Evolutionary conservation across 768 basidiomycete species (phyloP).

Genomic region (Rhodosporidiobolus odoratus): DNA sequence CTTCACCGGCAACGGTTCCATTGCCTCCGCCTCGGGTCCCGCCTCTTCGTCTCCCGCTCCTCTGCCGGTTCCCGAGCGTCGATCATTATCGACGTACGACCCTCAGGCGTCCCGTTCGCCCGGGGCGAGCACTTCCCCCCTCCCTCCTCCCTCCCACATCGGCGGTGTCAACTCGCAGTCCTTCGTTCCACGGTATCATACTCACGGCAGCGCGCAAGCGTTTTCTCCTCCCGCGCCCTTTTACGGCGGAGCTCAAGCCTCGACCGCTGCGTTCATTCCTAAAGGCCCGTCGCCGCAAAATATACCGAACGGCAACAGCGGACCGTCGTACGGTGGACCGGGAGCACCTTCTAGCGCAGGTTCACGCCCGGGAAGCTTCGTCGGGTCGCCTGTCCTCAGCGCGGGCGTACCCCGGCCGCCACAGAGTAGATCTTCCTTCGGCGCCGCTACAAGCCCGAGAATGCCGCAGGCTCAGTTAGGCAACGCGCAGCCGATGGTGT

Average conservation of each 20-base stretch:
- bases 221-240: slow-evolving; percentile 23
- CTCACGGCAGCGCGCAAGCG: slow-evolving; percentile 13
- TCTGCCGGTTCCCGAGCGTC: slow-evolving; percentile 19
- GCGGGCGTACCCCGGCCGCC: slow-evolving; percentile 15
- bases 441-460: slow-evolving; percentile 31
- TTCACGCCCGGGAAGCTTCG: slow-evolving; percentile 28
- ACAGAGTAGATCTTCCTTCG: slow-evolving; percentile 17
- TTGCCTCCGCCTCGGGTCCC: background rate
- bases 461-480: slow-evolving; percentile 14
- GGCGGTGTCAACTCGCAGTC: slow-evolving; percentile 7
- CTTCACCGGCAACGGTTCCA: slow-evolving; percentile 34
- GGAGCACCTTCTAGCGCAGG: slow-evolving; percentile 20
- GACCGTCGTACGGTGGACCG: slow-evolving; percentile 21
- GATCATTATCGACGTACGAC: slow-evolving; percentile 30
- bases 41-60: slow-evolving; percentile 4
- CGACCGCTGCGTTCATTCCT: slow-evolving; percentile 25
- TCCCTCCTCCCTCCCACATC: slow-evolving; percentile 19
- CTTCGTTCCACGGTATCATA: slow-evolving; percentile 21
- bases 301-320: slow-evolving; percentile 35
- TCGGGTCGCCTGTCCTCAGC: slow-evolving; percentile 17
- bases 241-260: no score
- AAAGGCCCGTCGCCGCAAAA: slow-evolving; percentile 37
- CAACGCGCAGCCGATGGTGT: slow-evolving; percentile 20
- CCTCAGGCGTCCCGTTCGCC: slow-evolving; percentile 30
- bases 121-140: slow-evolving; percentile 23